phyloP scores from a whole-genome alignment of 495 filamentous ascomycete species.

The Penicillium nucicola region DNA sequence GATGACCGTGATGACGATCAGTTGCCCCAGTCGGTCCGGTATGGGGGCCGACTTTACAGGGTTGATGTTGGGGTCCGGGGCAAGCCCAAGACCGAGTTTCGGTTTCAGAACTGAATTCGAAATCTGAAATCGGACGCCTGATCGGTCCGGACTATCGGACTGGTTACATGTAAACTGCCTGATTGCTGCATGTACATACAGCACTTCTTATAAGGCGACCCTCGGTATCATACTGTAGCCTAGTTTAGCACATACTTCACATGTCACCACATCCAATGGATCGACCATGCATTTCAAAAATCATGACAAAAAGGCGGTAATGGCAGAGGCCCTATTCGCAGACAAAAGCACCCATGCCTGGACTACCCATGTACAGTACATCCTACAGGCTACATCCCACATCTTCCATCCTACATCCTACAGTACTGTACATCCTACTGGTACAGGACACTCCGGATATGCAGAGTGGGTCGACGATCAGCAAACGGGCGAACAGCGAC shows the following conservation, averaged over 20 bases:
- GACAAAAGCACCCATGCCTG: background rate
- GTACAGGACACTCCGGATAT: no score
- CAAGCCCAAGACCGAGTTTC: constrained; percentile 54
- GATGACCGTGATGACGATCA: constrained; percentile 51
- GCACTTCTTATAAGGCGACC: no score
- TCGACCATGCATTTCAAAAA: constrained; percentile 17
- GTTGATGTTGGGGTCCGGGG: constrained; percentile 67
- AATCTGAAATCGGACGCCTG: background rate
- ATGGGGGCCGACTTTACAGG: constrained; percentile 63
- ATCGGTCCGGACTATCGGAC: no score
- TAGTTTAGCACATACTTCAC: constrained; percentile 2
- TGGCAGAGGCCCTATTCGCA: background rate
- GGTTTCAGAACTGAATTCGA: constrained; percentile 19
- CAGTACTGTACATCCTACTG: no score
- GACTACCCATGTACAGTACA: background rate
- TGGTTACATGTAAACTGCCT: background rate
- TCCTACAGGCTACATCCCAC: no score
- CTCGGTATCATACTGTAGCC: no score
- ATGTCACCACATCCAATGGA: constrained; percentile 17
- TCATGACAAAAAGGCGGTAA: constrained; percentile 1
- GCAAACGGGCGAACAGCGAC: constrained; percentile 17
- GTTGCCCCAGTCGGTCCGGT: constrained; percentile 55
- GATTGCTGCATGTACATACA: background rate
- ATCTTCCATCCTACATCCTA: no score
- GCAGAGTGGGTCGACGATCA: constrained; percentile 17